Evolutionary conservation across 495 filamentous ascomycete species (phyloP).

Genomic region (Penicillium desertorum): DNA sequence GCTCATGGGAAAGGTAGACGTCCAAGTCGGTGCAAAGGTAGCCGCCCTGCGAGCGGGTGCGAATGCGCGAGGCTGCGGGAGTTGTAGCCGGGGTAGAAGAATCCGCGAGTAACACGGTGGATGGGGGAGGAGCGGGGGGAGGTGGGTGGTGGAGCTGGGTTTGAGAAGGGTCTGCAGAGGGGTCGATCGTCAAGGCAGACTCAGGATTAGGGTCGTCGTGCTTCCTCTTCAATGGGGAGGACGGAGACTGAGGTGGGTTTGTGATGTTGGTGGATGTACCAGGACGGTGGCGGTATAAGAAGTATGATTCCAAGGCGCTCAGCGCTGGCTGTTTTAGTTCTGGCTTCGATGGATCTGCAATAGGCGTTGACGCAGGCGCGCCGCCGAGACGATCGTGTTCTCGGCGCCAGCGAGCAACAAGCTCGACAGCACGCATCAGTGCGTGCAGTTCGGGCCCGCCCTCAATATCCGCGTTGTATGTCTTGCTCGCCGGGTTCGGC

Average conservation of each 20-base stretch:
- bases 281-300: conserved; percentile 27
- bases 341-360: conserved; percentile 7
- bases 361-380: neutral
- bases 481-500: conserved; percentile 32
- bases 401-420: conserved; percentile 71
- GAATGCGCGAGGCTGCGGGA: conserved; percentile 30
- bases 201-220: conserved; percentile 22
- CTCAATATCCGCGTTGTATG: conserved; percentile 36
- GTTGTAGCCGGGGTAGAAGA: neutral
- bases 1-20: conserved; percentile 90
- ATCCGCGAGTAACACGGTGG: conserved; percentile 1
- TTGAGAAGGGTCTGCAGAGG: neutral
- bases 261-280: neutral
- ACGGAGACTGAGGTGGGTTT: neutral
- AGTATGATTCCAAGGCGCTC: conserved; percentile 39
- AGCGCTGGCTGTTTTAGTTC: conserved; percentile 15
- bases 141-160: conserved; percentile 3
- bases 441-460: conserved; percentile 82
- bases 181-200: conserved; percentile 1
- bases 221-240: conserved; percentile 26
- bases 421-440: conserved; percentile 80
- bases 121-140: conserved; percentile 22
- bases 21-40: conserved; percentile 93
- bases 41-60: conserved; percentile 59
- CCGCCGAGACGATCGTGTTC: conserved; percentile 17